phyloP scores from a whole-genome alignment of 2,329 filamentous ascomycete genomes.

The Epichloe scottii region DNA sequence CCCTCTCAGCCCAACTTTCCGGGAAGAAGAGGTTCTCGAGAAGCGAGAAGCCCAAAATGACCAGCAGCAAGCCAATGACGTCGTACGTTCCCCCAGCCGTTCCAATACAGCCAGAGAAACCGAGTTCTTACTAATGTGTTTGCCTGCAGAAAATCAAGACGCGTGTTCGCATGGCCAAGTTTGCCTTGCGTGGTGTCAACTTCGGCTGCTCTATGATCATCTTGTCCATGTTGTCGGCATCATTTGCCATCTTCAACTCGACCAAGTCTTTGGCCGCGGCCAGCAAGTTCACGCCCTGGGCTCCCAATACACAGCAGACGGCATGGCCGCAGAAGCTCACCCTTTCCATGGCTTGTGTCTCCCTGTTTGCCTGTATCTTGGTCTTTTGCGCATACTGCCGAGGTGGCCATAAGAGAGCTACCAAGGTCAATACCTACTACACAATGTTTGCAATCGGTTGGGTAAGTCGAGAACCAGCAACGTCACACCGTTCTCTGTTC shows the following conservation, averaged over 20 bases:
- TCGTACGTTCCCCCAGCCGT: constrained; percentile 48
- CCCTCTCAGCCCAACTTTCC: constrained; percentile 81
- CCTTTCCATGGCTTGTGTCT: constrained; percentile 66
- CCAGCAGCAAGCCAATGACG: constrained; percentile 72
- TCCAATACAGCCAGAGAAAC: constrained; percentile 3
- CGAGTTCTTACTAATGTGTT: constrained; percentile 10
- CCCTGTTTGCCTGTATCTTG: constrained; percentile 62
- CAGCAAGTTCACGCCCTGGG: constrained; percentile 79
- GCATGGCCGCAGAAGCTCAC: constrained; percentile 83
- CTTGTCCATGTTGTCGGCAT: constrained; percentile 76
- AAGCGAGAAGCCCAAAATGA: constrained; percentile 73
- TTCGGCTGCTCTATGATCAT: constrained; percentile 96
- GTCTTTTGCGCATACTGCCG: constrained; percentile 81
- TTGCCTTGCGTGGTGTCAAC: constrained; percentile 88
- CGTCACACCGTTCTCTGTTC: too few relatives aligned
- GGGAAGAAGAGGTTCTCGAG: constrained; percentile 76
- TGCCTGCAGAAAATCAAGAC: constrained; percentile 71
- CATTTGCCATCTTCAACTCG: constrained; percentile 83
- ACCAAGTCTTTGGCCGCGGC: constrained; percentile 63
- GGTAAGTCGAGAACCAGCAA: constrained; percentile 18
- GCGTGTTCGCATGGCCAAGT: constrained; percentile 83
- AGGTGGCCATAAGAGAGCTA: constrained; percentile 76
- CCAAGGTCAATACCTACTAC: constrained; percentile 92
- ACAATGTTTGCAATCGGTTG: constrained; percentile 85
- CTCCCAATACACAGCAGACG: constrained; percentile 49